A percentile compares a stretch with the other conserved stretches of the same genome.
These are phyloP conservation scores for Fonsecaea nubica DNA, from an alignment of 2,329 filamentous ascomycete genomes.

Conservation along the genomic window DNA sequence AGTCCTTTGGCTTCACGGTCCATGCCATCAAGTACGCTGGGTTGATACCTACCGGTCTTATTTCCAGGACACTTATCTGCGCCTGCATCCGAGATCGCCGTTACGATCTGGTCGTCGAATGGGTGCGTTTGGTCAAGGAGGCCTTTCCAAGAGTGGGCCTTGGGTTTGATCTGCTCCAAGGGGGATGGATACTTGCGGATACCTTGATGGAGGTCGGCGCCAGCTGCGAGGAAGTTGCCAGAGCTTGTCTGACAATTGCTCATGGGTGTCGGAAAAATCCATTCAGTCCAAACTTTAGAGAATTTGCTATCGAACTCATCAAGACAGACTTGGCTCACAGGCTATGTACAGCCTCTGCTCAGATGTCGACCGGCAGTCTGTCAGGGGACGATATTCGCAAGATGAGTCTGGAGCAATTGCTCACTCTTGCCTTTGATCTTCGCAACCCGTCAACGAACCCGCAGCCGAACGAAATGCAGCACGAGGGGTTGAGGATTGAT, in stretches of 20 bases:
- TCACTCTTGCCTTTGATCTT: slow-evolving; percentile 22
- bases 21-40: slow-evolving; percentile 34
- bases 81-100: slow-evolving; percentile 31
- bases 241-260: slow-evolving; percentile 29
- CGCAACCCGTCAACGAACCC: background rate
- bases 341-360: slow-evolving; percentile 13
- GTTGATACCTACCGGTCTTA: slow-evolving; percentile 25
- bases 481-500: slow-evolving; percentile 17
- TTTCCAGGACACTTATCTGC: slow-evolving; percentile 32
- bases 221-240: slow-evolving; percentile 33
- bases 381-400: slow-evolving; percentile 9
- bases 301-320: slow-evolving; percentile 25
- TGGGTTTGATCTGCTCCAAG: slow-evolving; percentile 15
- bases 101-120: slow-evolving; percentile 33
- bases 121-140: slow-evolving; percentile 26
- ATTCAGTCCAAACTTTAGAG: slow-evolving; percentile 26
- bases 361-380: background rate
- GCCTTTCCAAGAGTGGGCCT: slow-evolving; percentile 28
- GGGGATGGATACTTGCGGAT: slow-evolving; percentile 26
- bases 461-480: background rate
- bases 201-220: slow-evolving; percentile 27
- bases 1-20: slow-evolving; percentile 30
- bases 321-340: slow-evolving; percentile 25
- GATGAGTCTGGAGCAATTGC: slow-evolving; percentile 23
- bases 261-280: slow-evolving; percentile 30